Percentiles rank a stretch among this genome's conserved stretches.
phyloP scores from a whole-genome alignment of 768 basidiomycete genomes.

The Leccinellum luteum region DNA sequence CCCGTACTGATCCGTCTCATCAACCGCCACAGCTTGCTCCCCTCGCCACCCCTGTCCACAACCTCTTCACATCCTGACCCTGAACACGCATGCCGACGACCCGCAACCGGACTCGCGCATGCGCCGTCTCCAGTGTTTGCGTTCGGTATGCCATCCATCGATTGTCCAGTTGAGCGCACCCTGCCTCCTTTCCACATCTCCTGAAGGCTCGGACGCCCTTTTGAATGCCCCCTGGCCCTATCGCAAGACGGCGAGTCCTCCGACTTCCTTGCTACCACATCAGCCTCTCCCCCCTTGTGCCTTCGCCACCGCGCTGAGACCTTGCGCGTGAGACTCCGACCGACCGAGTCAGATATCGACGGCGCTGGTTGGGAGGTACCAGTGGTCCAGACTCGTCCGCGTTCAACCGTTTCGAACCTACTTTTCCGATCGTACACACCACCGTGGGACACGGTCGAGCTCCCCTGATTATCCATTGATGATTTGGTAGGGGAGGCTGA shows the following conservation, averaged over 20 bases:
- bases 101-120: conserved; percentile 11
- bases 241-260: conserved; percentile 28
- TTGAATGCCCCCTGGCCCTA: conserved; percentile 11
- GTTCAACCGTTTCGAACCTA: conserved; percentile 4
- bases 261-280: background rate
- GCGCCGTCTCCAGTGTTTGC: conserved; percentile 3
- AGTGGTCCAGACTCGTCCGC: background rate
- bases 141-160: conserved; percentile 17
- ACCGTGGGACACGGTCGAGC: conserved; percentile 3
- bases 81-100: conserved; percentile 8
- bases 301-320: conserved; percentile 37
- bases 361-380: conserved; percentile 1
- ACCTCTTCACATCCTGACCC: conserved; percentile 11
- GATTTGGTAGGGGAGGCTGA: conserved; percentile 12
- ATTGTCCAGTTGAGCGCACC: conserved; percentile 9
- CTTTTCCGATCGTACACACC: conserved; percentile 15
- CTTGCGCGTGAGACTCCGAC: conserved; percentile 33
- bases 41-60: conserved; percentile 19
- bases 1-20: conserved; percentile 70
- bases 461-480: conserved; percentile 28
- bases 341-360: conserved; percentile 11
- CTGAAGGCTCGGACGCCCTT: conserved; percentile 35
- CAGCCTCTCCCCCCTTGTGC: background rate
- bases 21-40: conserved; percentile 60
- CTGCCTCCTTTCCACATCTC: conserved; percentile 20